Evolutionary conservation across 192 early-diverging fungal species (phyloP).

Genomic region (Thoreauomyces humboldtii): DNA sequence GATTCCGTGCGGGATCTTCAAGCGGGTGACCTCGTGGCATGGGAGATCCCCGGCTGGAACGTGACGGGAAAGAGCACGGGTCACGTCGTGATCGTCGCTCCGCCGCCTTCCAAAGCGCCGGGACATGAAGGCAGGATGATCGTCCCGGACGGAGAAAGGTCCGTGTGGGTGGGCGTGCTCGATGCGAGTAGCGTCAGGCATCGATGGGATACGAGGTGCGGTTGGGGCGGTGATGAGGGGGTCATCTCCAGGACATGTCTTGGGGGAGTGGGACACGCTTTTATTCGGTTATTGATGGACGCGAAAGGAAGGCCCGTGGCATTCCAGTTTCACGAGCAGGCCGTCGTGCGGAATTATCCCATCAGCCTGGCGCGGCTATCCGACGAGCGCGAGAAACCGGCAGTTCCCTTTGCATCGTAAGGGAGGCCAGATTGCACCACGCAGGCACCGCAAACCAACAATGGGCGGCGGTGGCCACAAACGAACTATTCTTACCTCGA

Average conservation of each 20-base stretch:
- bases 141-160: neutral
- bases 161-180: conserved; percentile 14
- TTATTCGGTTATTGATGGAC: conserved; percentile 10
- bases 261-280: conserved; percentile 12
- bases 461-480: too few species aligned
- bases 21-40: conserved; percentile 19
- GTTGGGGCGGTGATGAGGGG: neutral
- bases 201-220: conserved; percentile 16
- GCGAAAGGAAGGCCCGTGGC: neutral
- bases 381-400: neutral
- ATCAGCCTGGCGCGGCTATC: conserved; percentile 8
- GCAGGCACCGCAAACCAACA: too few species aligned
- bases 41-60: conserved; percentile 15
- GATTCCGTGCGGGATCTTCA: neutral
- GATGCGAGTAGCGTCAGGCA: conserved; percentile 11
- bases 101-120: neutral
- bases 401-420: neutral
- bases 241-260: neutral
- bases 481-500: too few species aligned
- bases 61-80: conserved; percentile 1
- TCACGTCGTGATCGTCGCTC: conserved; percentile 16
- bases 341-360: conserved; percentile 1
- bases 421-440: too few species aligned
- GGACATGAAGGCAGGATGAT: neutral
- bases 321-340: conserved; percentile 16